Evolutionary conservation across 2,329 filamentous ascomycete species (phyloP).

Genomic region (Annulohypoxylon truncatum): DNA sequence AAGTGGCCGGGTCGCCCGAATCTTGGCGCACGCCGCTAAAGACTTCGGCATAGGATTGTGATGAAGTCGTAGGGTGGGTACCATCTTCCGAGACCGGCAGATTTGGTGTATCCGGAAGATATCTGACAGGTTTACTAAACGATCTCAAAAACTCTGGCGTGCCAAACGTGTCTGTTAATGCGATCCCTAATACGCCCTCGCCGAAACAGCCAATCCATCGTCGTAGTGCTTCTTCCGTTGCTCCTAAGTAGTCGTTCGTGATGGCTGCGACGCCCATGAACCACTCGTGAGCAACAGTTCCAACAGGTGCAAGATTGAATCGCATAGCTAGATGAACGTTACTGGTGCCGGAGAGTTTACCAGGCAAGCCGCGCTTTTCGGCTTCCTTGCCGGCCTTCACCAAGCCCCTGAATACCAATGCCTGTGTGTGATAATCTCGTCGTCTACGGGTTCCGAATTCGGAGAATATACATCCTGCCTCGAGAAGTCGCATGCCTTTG

Average conservation of each 20-base stretch:
- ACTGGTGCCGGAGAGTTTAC: slow-evolving; percentile 87
- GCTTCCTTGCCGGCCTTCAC: slow-evolving; percentile 80
- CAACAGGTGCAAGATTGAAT: slow-evolving; percentile 84
- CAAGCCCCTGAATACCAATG: slow-evolving; percentile 89
- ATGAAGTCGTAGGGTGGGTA: slow-evolving; percentile 55
- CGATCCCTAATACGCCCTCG: slow-evolving; percentile 83
- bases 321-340: slow-evolving; percentile 98
- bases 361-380: slow-evolving; percentile 70
- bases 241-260: slow-evolving; percentile 82
- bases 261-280: slow-evolving; percentile 99
- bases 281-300: slow-evolving; percentile 96
- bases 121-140: slow-evolving; percentile 74
- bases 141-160: slow-evolving; percentile 88
- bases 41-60: slow-evolving; percentile 79
- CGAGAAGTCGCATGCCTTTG: slow-evolving; percentile 82
- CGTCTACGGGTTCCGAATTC: slow-evolving; percentile 93
- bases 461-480: slow-evolving; percentile 88
- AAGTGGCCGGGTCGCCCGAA: slow-evolving; percentile 85
- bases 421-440: slow-evolving; percentile 94
- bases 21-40: slow-evolving; percentile 91
- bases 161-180: slow-evolving; percentile 95
- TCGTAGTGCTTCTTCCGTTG: slow-evolving; percentile 84
- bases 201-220: slow-evolving; percentile 96
- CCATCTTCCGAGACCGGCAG: slow-evolving; percentile 55
- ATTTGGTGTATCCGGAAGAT: slow-evolving; percentile 56